phyloP scores from a whole-genome alignment of 306 rosid genomes.

The Cucumis sativus region Cucumber_9930_V3 NC_026657.2:40678001-40678500 shows the following conservation, averaged over 20 bases:
- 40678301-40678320: background rate
- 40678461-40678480: slow-evolving; percentile 31
- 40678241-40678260: background rate
- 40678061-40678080: background rate
- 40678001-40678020: background rate
- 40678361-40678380: slow-evolving; percentile 99
- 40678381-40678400: slow-evolving; percentile 99
- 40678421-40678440: background rate
- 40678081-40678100: slow-evolving; percentile 9
- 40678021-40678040: background rate
- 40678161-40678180: slow-evolving; percentile 11
- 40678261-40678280: background rate
- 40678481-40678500: slow-evolving; percentile 26
- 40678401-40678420: slow-evolving; percentile 25
- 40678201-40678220: slow-evolving; percentile 10
- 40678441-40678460: slow-evolving; percentile 8
- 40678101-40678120: slow-evolving; percentile 13
- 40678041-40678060: background rate
- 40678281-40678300: background rate
- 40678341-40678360: slow-evolving; percentile 98
- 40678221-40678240: slow-evolving; percentile 15
- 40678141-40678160: slow-evolving; percentile 9
- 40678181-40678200: slow-evolving; percentile 17
- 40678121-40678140: slow-evolving; percentile 5
- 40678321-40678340: slow-evolving; percentile 9